A percentile compares a stretch with the other conserved stretches of the same genome.
Conservation (phyloP, 495 filamentous ascomycete genomes). For the Thozetella sp. region DNA sequence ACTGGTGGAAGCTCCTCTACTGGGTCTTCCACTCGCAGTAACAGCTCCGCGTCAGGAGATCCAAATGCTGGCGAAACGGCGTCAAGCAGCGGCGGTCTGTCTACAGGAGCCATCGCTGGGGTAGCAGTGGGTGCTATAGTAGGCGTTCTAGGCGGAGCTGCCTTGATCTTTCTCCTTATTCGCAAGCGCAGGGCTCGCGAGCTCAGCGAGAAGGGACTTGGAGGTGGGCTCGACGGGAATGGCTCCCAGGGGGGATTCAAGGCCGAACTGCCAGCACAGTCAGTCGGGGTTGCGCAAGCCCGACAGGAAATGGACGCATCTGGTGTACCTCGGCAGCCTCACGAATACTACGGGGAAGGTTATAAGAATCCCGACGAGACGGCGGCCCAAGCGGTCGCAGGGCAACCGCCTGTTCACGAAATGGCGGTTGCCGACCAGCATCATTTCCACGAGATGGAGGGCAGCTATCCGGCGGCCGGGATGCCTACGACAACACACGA, state of each 20-base stretch:
- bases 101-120: constrained; percentile 5
- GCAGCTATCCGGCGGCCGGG: not conserved
- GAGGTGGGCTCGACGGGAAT: not conserved
- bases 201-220: not conserved
- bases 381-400: not conserved
- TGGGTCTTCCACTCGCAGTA: not conserved
- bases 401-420: not conserved
- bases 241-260: not conserved
- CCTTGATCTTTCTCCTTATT: constrained; percentile 5
- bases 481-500: too few relatives aligned
- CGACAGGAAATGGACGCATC: not conserved
- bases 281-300: not conserved
- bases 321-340: not conserved
- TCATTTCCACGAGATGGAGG: not conserved
- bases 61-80: not conserved
- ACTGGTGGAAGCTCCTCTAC: not conserved
- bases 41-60: not conserved
- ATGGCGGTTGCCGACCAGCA: not conserved
- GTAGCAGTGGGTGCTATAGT: constrained; percentile 2
- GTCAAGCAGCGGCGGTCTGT: not conserved
- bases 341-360: not conserved
- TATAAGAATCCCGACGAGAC: not conserved
- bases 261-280: not conserved
- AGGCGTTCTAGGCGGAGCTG: not conserved
- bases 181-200: not conserved